Conservation (phyloP, 805 yeast species). For the Monosporozyma servazzii region DNA sequence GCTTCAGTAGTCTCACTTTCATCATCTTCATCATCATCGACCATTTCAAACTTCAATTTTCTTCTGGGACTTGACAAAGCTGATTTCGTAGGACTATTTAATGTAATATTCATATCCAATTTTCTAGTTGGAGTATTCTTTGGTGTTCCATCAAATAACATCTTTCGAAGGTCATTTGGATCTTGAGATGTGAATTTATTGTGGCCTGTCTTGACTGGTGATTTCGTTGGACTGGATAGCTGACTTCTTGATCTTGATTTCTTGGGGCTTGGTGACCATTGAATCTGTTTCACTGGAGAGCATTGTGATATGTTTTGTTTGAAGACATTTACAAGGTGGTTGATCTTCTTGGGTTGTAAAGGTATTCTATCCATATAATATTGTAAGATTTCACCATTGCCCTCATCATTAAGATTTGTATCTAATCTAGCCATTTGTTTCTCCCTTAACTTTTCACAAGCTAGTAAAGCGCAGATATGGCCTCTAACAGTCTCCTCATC, state of each 20-base stretch:
- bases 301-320: slow-evolving; percentile 32
- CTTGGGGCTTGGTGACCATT: slow-evolving; percentile 27
- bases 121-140: slow-evolving; percentile 6
- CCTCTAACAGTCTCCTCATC: slow-evolving; percentile 55
- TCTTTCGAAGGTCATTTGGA: slow-evolving; percentile 22
- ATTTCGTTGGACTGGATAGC: slow-evolving; percentile 4
- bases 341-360: slow-evolving; percentile 37
- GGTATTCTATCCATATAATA: slow-evolving; percentile 50
- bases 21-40: slow-evolving; percentile 11
- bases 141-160: slow-evolving; percentile 22
- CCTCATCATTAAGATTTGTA: not conserved
- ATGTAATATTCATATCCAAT: not conserved
- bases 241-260: slow-evolving; percentile 12
- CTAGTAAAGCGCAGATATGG: slow-evolving; percentile 58
- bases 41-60: slow-evolving; percentile 28
- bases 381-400: slow-evolving; percentile 20
- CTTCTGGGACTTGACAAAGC: slow-evolving; percentile 16
- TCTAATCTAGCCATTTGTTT: slow-evolving; percentile 18
- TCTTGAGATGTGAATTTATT: slow-evolving; percentile 22
- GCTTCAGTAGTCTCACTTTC: not conserved
- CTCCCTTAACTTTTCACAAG: slow-evolving; percentile 41
- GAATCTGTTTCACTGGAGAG: slow-evolving; percentile 23
- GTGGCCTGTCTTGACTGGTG: slow-evolving; percentile 9
- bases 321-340: slow-evolving; percentile 38
- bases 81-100: slow-evolving; percentile 1